phyloP scores from a whole-genome alignment of 768 basidiomycete species.

The Pholiota microspora region DNA sequence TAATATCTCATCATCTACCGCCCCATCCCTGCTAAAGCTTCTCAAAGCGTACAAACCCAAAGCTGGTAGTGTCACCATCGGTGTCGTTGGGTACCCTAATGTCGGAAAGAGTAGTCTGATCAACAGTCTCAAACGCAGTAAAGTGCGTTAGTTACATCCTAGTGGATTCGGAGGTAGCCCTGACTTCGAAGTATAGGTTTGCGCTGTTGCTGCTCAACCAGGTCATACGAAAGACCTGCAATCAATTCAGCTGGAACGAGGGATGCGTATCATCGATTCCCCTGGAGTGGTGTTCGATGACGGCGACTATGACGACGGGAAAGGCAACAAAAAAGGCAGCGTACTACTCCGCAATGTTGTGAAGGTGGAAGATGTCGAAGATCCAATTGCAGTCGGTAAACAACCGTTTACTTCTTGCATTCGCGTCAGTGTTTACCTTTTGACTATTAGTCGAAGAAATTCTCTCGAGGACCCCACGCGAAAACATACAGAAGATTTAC shows the following conservation, averaged over 20 bases:
- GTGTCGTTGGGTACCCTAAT: constrained; percentile 95
- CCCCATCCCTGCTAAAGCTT: constrained; percentile 74
- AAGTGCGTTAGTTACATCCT: constrained; percentile 39
- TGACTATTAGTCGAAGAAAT: constrained; percentile 78
- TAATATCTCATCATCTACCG: constrained; percentile 76
- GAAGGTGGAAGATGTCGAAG: constrained; percentile 87
- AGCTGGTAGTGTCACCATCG: constrained; percentile 74
- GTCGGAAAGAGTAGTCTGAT: constrained; percentile 96
- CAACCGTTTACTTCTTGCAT: constrained; percentile 8
- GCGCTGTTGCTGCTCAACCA: constrained; percentile 90
- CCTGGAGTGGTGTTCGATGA: constrained; percentile 98
- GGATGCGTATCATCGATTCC: constrained; percentile 90
- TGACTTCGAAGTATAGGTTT: constrained; percentile 50
- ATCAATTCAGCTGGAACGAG: constrained; percentile 88
- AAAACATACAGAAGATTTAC: constrained; percentile 82
- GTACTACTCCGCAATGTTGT: constrained; percentile 85
- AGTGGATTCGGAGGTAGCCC: background rate
- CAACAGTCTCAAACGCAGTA: constrained; percentile 86
- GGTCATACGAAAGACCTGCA: constrained; percentile 94
- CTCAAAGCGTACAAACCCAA: constrained; percentile 81
- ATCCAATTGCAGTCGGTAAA: constrained; percentile 87
- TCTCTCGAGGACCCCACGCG: constrained; percentile 62
- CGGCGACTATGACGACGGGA: constrained; percentile 47
- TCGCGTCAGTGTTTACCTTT: background rate
- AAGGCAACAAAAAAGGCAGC: constrained; percentile 51